These are phyloP conservation scores for Babesia divergens DNA, from an alignment of 169 alveolate genomes.

Conservation along the genomic window DNA sequence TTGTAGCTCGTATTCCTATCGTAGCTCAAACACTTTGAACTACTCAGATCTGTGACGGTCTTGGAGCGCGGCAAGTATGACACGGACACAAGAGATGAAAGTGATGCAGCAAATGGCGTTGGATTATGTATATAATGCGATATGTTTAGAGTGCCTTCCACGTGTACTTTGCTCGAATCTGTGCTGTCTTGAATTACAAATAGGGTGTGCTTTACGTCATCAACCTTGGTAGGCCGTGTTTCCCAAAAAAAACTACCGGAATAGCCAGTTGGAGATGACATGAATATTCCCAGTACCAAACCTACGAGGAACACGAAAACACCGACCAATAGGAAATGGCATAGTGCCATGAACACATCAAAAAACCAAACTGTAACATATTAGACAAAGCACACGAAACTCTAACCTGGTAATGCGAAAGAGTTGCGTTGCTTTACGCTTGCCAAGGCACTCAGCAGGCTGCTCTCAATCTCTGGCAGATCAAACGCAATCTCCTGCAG, in stretches of 20 bases:
- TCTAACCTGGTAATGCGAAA: slow-evolving; percentile 47
- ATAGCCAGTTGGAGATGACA: slow-evolving; percentile 40
- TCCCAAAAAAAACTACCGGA: slow-evolving; percentile 29
- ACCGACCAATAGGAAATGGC: slow-evolving; percentile 19
- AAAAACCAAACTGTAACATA: slow-evolving; percentile 37
- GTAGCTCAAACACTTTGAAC: too few relatives aligned
- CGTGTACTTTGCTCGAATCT: neutral
- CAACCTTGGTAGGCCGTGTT: neutral
- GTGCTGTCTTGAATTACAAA: neutral
- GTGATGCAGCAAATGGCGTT: slow-evolving; percentile 51
- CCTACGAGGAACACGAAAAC: slow-evolving; percentile 30
- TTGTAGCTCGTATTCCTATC: too few relatives aligned
- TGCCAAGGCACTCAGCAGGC: slow-evolving; percentile 7
- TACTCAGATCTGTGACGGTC: neutral
- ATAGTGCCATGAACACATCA: neutral
- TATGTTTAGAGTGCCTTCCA: slow-evolving; percentile 33
- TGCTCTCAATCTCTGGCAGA: slow-evolving; percentile 45
- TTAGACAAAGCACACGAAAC: neutral
- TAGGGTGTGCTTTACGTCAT: slow-evolving; percentile 16
- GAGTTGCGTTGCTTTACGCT: slow-evolving; percentile 23
- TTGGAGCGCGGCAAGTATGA: slow-evolving; percentile 20
- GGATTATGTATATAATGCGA: slow-evolving; percentile 38
- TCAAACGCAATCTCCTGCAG: slow-evolving; percentile 52
- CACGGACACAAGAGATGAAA: slow-evolving; percentile 14
- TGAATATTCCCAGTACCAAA: slow-evolving; percentile 20